A percentile compares a stretch with the other conserved stretches of the same genome.
Evolutionary conservation across 2,329 filamentous ascomycete species (phyloP).

Genomic region (Trichoderma sp.): DNA sequence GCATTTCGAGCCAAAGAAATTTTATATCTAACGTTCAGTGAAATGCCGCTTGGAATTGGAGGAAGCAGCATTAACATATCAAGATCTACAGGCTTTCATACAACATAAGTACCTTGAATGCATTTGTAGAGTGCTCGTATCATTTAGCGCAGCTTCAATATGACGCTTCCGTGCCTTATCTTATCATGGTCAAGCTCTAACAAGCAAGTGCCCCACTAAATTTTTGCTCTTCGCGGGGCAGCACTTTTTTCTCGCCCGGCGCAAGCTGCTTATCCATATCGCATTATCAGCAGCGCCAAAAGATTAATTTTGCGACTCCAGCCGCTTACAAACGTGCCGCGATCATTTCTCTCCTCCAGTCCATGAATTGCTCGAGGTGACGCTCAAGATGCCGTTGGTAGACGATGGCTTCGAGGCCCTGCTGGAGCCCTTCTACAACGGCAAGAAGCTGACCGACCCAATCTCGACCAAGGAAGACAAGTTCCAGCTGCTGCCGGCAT

Average conservation of each 20-base stretch:
- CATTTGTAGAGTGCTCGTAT: too few relatives aligned
- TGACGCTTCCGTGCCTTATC: not conserved
- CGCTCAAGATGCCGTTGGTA: conserved; percentile 52
- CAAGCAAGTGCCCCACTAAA: conserved; percentile 10
- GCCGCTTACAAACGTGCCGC: conserved; percentile 20
- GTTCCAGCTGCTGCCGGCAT: conserved; percentile 96
- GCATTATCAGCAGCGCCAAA: conserved; percentile 13
- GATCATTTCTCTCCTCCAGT: not conserved
- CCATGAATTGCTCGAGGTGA: conserved; percentile 39
- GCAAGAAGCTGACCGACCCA: conserved; percentile 66
- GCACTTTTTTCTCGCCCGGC: conserved; percentile 21
- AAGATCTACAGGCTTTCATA: too few relatives aligned
- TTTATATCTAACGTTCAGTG: too few relatives aligned
- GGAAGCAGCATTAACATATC: too few relatives aligned
- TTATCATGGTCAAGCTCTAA: not conserved
- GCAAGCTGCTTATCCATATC: conserved; percentile 25
- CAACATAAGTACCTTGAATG: too few relatives aligned
- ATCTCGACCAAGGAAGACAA: conserved; percentile 77
- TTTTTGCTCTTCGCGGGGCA: conserved; percentile 25
- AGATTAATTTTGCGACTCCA: conserved; percentile 5
- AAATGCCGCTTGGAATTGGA: too few relatives aligned
- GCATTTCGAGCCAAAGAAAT: too few relatives aligned
- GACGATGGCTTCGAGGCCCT: conserved; percentile 68
- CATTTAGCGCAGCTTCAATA: too few relatives aligned
- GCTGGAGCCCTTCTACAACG: conserved; percentile 67